phyloP scores from a whole-genome alignment of 2,329 filamentous ascomycete genomes.

The Arthrocladium fulminans region DNA sequence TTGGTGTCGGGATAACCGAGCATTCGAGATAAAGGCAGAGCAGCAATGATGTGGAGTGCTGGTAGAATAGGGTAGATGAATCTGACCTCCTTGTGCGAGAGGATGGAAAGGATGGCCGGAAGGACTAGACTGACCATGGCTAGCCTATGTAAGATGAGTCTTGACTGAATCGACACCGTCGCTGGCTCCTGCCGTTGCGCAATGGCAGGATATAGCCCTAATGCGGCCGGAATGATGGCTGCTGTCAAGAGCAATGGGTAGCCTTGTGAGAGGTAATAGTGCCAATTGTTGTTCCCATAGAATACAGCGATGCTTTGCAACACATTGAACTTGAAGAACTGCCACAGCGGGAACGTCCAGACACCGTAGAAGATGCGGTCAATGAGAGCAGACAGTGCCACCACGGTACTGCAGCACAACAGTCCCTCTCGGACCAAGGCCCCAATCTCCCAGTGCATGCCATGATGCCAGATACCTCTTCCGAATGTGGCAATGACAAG shows the following conservation, averaged over 20 bases:
- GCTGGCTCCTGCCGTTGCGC: neutral
- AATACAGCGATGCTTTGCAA: slow-evolving; percentile 80
- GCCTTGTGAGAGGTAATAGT: slow-evolving; percentile 89
- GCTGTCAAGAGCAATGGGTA: slow-evolving; percentile 80
- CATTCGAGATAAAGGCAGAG: slow-evolving; percentile 56
- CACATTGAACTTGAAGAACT: slow-evolving; percentile 86
- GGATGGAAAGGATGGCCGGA: slow-evolving; percentile 58
- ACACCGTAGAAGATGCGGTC: slow-evolving; percentile 73
- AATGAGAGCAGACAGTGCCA: slow-evolving; percentile 55
- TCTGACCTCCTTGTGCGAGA: slow-evolving; percentile 93
- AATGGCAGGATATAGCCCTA: slow-evolving; percentile 29
- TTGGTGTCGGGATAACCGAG: slow-evolving; percentile 37
- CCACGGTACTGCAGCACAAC: slow-evolving; percentile 52
- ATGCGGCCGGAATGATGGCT: slow-evolving; percentile 55
- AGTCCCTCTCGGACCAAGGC: slow-evolving; percentile 52
- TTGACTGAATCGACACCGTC: slow-evolving; percentile 1
- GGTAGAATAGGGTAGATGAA: slow-evolving; percentile 93
- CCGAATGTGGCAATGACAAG: slow-evolving; percentile 37
- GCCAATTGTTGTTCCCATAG: slow-evolving; percentile 81
- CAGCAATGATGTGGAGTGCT: slow-evolving; percentile 71
- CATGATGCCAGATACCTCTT: slow-evolving; percentile 6
- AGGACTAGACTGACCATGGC: slow-evolving; percentile 53
- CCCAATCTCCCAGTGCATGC: slow-evolving; percentile 13
- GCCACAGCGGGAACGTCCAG: slow-evolving; percentile 82
- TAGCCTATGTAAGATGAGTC: slow-evolving; percentile 43